Evolutionary conservation across 768 basidiomycete genomes (phyloP).

Genomic region (Cystobasidium ongulense): DNA sequence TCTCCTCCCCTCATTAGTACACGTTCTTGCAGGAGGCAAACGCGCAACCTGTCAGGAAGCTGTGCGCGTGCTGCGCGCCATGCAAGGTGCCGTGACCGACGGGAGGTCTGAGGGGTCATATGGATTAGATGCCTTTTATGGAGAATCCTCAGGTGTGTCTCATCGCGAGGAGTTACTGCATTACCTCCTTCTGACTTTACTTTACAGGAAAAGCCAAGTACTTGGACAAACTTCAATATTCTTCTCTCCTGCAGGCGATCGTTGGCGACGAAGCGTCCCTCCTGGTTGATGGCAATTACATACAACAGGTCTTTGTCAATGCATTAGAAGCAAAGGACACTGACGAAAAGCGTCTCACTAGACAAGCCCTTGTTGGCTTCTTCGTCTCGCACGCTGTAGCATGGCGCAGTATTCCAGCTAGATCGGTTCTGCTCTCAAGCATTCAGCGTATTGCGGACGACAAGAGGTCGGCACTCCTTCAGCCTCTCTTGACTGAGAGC

Average conservation of each 20-base stretch:
- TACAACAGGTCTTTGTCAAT: background rate
- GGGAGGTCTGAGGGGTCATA: slow-evolving; percentile 41
- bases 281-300: background rate
- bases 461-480: background rate
- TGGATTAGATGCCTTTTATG: slow-evolving; percentile 45
- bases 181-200: background rate
- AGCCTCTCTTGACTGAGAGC: background rate
- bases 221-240: slow-evolving; percentile 35
- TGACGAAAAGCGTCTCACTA: background rate
- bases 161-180: background rate
- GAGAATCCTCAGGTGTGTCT: slow-evolving; percentile 22
- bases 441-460: background rate
- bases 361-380: background rate
- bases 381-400: background rate
- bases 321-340: background rate
- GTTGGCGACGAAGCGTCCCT: background rate
- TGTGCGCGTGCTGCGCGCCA: slow-evolving; percentile 40
- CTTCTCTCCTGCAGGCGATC: slow-evolving; percentile 5
- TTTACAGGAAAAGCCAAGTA: background rate
- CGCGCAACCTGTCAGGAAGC: slow-evolving; percentile 44
- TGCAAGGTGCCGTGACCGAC: slow-evolving; percentile 23
- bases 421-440: background rate
- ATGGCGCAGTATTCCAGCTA: background rate
- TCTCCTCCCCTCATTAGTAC: slow-evolving; percentile 43
- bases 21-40: slow-evolving; percentile 35